A percentile compares a stretch with the other conserved stretches of the same genome.
These are phyloP conservation scores for Allium sativum DNA, from an alignment of 106 monocot genomes.

Conservation along the genomic window DNA sequence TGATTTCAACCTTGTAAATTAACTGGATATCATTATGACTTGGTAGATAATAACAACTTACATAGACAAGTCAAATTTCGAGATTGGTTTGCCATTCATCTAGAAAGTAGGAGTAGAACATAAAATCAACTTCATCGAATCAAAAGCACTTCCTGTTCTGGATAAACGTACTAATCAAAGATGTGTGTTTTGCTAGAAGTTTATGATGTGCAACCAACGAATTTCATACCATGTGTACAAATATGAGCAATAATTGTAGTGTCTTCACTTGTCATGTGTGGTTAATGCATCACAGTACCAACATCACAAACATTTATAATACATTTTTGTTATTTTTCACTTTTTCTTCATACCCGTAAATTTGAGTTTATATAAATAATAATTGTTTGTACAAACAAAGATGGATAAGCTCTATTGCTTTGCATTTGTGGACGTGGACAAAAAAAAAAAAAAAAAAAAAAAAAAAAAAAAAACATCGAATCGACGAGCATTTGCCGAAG, in stretches of 20 bases:
- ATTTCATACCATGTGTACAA: too few relatives aligned
- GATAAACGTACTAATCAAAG: conserved; percentile 15
- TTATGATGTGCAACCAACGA: not conserved
- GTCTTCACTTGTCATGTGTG: too few relatives aligned
- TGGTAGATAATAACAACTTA: conserved; percentile 17
- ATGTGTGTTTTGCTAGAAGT: not conserved
- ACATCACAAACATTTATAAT: too few relatives aligned
- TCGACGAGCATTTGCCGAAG: conserved; percentile 41
- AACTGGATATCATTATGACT: not conserved
- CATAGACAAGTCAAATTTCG: conserved; percentile 6
- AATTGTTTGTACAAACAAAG: not conserved
- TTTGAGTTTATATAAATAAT: too few relatives aligned
- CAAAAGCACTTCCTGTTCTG: conserved; percentile 13
- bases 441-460: too few relatives aligned
- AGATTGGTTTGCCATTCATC: conserved; percentile 15
- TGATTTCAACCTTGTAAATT: not conserved
- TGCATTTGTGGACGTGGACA: conserved; percentile 54
- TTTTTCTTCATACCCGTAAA: too few relatives aligned
- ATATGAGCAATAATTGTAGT: too few relatives aligned
- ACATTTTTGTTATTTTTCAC: too few relatives aligned
- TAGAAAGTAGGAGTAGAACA: conserved; percentile 14
- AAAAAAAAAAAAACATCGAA: conserved; percentile 11
- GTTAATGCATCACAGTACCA: too few relatives aligned
- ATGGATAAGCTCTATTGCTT: conserved; percentile 35
- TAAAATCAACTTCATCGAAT: conserved; percentile 25